Conservation (phyloP, 2,329 filamentous ascomycete genomes). For the Alternaria sp. region DNA sequence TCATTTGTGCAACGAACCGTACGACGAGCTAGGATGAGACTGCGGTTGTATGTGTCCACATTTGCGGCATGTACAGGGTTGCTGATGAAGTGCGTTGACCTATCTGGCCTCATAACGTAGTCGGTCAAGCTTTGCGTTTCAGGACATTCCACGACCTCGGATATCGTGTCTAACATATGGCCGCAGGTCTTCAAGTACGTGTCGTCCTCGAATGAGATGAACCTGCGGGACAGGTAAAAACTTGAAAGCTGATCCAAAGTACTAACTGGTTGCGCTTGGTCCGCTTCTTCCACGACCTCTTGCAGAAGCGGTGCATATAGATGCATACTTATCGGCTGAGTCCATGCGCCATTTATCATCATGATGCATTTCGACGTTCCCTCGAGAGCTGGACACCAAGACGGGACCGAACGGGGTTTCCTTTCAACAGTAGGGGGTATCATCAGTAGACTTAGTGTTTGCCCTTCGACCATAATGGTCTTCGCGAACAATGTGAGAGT, state of each 20-base stretch:
- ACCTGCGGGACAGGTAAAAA: fast-evolving
- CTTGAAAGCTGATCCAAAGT: fast-evolving
- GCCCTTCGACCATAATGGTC: not conserved
- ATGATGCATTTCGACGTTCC: fast-evolving
- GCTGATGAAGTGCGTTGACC: no score
- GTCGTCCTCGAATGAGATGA: not conserved
- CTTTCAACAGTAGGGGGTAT: not conserved
- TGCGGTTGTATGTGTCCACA: no score
- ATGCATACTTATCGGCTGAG: no score
- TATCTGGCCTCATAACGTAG: no score
- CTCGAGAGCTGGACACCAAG: not conserved
- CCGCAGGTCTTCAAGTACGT: not conserved
- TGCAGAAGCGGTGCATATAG: not conserved
- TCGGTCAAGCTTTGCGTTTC: no score
- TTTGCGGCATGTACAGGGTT: no score
- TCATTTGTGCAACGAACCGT: fast-evolving
- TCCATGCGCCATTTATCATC: fast-evolving
- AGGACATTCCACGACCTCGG: not conserved
- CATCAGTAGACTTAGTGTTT: not conserved
- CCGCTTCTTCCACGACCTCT: fast-evolving
- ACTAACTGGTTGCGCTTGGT: fast-evolving
- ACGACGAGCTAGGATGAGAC: not conserved
- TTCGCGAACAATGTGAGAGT: not conserved
- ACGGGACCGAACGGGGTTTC: not conserved
- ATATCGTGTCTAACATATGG: not conserved